Evolutionary conservation across 495 filamentous ascomycete species (phyloP), one percentile per base, ranked within the genome.

Genomic region (Lineolata rhizophorae): DNA sequence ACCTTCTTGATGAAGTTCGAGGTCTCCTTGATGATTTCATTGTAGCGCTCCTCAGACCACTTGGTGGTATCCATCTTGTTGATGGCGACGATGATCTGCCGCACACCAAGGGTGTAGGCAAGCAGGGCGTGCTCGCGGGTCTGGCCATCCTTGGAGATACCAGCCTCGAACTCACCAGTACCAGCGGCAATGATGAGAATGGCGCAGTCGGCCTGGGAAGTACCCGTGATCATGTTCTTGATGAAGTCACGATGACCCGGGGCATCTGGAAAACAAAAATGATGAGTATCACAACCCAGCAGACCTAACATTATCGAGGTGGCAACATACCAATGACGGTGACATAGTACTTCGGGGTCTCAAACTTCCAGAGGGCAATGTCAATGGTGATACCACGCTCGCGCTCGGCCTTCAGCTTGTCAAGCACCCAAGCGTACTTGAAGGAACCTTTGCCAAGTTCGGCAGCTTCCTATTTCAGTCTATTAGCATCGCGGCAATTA

Each of bases 211-310:
- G 90, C 90, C 71, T 94, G 87, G 56, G 87, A 95, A 51, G 87
- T 95, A 78, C 87, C 87, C 66, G 87, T 95, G 69, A 95, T 97
- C 87, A 97, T 97, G 78, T 93, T 94, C 87, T 97, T 97, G 79
- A 97, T 97, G 68, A 97, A 97, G 57, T 97, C 87, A 81, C 87
- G 87, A 65, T 97, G 87, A 63, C 87, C 87, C 51, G 87, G 87
- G 64, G 87, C 87, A 59, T 97, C 83, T 82, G 41, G 29, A 22
- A 39, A 13, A 20, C 41, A 31, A 35, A 26, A 16, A 29, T 46
- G n/a, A n/a, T n/a, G n/a, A n/a, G n/a, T n/a, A n/a, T 32, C 51
- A 41, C 27, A 37, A 2, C 21, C 40, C 38, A 30, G 21, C 5
- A 38, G 39, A 35, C 20, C 30, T 35, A 20, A 34, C 8, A 34